These are phyloP conservation scores for Citrus australasica DNA, from an alignment of 345 rosid species.

Conservation along the genomic window DNA sequence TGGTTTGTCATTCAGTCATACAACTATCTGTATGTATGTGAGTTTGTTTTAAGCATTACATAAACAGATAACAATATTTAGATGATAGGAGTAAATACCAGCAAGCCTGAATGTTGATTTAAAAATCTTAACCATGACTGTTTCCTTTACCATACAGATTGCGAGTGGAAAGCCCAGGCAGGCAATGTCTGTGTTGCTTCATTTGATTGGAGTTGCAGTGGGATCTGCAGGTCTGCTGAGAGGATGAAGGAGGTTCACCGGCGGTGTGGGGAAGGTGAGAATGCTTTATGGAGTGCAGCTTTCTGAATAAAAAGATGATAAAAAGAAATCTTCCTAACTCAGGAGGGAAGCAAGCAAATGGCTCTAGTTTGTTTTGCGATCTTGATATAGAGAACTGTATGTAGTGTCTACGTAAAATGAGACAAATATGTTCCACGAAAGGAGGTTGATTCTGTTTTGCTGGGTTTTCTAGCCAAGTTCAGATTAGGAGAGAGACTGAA, in stretches of 20 bases:
- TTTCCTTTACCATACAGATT: constrained; percentile 42
- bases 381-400: constrained; percentile 7
- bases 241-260: constrained; percentile 85
- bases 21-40: neutral
- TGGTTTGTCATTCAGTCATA: neutral
- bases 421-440: neutral
- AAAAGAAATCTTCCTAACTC: constrained; percentile 25
- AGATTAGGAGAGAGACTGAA: constrained; percentile 12
- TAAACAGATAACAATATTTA: neutral
- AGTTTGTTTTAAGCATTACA: neutral
- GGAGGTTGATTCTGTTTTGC: constrained; percentile 10
- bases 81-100: neutral
- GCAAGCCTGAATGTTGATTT: neutral
- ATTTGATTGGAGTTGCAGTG: constrained; percentile 90
- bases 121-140: neutral
- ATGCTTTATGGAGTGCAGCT: constrained; percentile 64
- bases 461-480: constrained; percentile 27
- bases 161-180: constrained; percentile 97
- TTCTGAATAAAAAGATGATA: constrained; percentile 32
- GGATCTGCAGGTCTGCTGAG: constrained; percentile 82
- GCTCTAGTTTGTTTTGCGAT: neutral
- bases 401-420: constrained; percentile 10
- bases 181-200: constrained; percentile 90
- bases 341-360: constrained; percentile 26
- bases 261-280: constrained; percentile 85